Base-by-base conservation (phyloP, 176 grass and related monocot species). In the Zea mays region DNA sequence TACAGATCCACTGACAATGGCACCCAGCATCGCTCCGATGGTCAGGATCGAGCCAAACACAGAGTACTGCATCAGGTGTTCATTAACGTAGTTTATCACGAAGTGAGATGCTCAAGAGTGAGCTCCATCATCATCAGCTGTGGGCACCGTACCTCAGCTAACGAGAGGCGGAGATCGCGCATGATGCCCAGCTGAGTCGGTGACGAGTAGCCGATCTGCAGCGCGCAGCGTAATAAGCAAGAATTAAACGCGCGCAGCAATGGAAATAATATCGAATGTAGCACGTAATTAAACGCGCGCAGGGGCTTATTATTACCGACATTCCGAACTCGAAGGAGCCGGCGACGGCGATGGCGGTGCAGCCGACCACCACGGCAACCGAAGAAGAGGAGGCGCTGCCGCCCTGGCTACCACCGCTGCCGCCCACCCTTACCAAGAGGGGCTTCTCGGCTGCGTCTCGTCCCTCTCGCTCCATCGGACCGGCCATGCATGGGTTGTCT, bases 201-300 rank as follows among this genome's bases (percentile, higher is more conserved):
- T 7, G 93, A 97, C 8, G 93, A 97, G 79, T 97, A 97, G 42
- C 93, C 90, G n/a, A 97, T 83, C 93, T 97, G 65, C 42, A 59
- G 11, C 10, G 21, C 39, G 11, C 44, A 48, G 3, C 39, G 7
- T n/a, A n/a, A n/a, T n/a, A n/a, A n/a, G n/a, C n/a, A n/a, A n/a
- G n/a, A n/a, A n/a, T n/a, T n/a, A n/a, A n/a, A n/a, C n/a, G n/a
- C n/a, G n/a, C n/a, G n/a, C 40, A 1, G 3, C 14, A 12, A 33
- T 34, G 6, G 9, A 9, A 46, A 8, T 47, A 16, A 65, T 14
- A 40, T 2, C 36, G 17, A 17, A 40, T 3, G 27, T 27, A 27
- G 27, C 27, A 27, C 27, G 27, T 27, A 0, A 65, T 63, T 16
- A 7, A 64, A 64, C 35, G 36, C 14, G 46, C 27, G 27, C 27